These are phyloP conservation scores for Solanum hybrid DNA, from an alignment of 305 asterid species.

Conservation along the genomic window DNA sequence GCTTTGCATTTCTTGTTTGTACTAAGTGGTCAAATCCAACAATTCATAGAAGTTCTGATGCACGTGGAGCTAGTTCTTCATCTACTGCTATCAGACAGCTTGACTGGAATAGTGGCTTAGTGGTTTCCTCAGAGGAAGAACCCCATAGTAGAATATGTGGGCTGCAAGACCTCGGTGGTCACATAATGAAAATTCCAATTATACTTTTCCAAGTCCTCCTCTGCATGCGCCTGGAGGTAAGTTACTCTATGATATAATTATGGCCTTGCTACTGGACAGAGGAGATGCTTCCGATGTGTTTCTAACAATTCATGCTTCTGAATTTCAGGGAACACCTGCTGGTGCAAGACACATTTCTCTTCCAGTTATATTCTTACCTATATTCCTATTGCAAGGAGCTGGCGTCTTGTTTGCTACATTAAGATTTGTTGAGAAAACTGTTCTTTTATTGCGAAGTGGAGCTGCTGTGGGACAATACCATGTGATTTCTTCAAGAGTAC, in stretches of 20 bases:
- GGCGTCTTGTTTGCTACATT: conserved; percentile 61
- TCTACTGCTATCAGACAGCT: conserved; percentile 59
- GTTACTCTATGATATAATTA: conserved; percentile 8
- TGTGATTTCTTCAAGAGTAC: conserved; percentile 50
- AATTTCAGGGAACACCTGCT: conserved; percentile 73
- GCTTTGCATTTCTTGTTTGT: conserved; percentile 98
- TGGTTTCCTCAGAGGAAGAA: conserved; percentile 58
- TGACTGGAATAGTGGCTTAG: conserved; percentile 72
- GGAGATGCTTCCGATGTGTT: neutral
- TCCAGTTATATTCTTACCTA: conserved; percentile 80
- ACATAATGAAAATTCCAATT: conserved; percentile 83
- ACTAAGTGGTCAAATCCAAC: conserved; percentile 95
- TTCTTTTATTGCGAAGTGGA: conserved; percentile 55
- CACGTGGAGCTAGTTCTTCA: conserved; percentile 67
- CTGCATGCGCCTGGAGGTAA: conserved; percentile 94
- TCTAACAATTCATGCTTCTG: conserved; percentile 11
- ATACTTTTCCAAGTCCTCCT: conserved; percentile 81
- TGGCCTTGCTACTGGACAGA: neutral
- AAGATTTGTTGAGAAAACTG: conserved; percentile 62
- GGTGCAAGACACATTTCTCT: conserved; percentile 58
- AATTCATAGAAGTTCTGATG: conserved; percentile 59
- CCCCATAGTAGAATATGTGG: conserved; percentile 57
- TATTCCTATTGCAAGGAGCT: conserved; percentile 74
- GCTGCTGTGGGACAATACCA: conserved; percentile 58
- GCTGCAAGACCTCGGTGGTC: conserved; percentile 92